Evolutionary conservation across 2,329 filamentous ascomycete genomes (phyloP).

Genomic region (Cladosporium sp.): DNA sequence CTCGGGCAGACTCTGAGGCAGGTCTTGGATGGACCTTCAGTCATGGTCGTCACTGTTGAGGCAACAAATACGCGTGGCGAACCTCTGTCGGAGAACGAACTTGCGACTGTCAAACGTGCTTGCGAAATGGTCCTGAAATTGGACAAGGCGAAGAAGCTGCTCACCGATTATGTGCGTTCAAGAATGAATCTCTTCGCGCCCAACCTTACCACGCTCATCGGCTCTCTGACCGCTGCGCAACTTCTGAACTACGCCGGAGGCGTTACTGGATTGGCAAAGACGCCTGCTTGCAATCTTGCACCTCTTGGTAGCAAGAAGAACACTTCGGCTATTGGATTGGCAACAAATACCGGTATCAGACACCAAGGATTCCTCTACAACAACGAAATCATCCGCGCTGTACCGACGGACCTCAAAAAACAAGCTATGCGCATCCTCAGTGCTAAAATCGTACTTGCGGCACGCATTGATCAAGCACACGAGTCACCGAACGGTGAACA

Average conservation of each 20-base stretch:
- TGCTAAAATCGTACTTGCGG: constrained; percentile 89
- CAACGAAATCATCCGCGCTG: constrained; percentile 79
- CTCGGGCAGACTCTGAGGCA: constrained; percentile 70
- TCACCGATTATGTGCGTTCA: constrained; percentile 93
- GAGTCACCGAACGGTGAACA: constrained; percentile 75
- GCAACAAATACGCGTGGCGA: constrained; percentile 83
- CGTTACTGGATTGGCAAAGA: constrained; percentile 81
- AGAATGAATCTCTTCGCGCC: constrained; percentile 96
- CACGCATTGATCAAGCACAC: constrained; percentile 82
- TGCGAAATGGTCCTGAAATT: constrained; percentile 87
- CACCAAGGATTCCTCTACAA: constrained; percentile 93
- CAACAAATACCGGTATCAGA: constrained; percentile 84
- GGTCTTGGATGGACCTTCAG: constrained; percentile 78
- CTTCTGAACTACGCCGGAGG: constrained; percentile 94
- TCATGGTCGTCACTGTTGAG: constrained; percentile 96
- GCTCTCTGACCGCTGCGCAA: constrained; percentile 88
- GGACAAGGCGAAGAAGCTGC: constrained; percentile 76
- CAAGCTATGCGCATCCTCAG: constrained; percentile 94
- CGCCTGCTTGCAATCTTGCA: constrained; percentile 86
- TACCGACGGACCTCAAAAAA: constrained; percentile 81
- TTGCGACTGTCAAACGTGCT: constrained; percentile 68
- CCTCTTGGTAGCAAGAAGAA: constrained; percentile 88
- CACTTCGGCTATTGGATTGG: constrained; percentile 68
- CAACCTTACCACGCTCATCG: constrained; percentile 85
- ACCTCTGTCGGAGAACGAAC: constrained; percentile 69